phyloP scores from a whole-genome alignment of 352 stramenopile species.

The Blastocystis sp. region DNA sequence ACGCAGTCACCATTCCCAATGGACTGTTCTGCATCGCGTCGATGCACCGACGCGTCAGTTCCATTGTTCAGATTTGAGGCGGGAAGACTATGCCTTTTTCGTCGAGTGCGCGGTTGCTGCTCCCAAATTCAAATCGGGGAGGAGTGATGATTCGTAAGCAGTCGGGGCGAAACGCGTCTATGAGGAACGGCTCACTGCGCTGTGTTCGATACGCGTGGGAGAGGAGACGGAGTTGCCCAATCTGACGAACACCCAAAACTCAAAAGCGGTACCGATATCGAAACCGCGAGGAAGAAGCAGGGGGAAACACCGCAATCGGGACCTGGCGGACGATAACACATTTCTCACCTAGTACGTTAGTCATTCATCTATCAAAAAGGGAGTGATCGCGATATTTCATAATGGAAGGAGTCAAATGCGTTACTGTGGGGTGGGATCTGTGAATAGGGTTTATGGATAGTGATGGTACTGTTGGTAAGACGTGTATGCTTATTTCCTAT shows the following conservation, averaged over 20 bases:
- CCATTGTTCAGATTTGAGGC: neutral
- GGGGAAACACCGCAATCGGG: neutral
- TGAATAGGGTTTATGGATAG: slow-evolving; percentile 77
- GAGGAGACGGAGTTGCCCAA: too few relatives aligned
- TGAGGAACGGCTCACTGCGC: too few relatives aligned
- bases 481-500: slow-evolving; percentile 94
- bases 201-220: too few relatives aligned
- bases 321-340: neutral
- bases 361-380: neutral
- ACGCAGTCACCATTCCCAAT: neutral
- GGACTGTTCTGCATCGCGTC: neutral
- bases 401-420: slow-evolving; percentile 75
- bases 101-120: too few relatives aligned
- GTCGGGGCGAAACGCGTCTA: too few relatives aligned
- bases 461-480: slow-evolving; percentile 93
- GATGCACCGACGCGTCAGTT: slow-evolving; percentile 8
- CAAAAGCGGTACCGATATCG: neutral
- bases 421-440: slow-evolving; percentile 59
- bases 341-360: slow-evolving; percentile 36
- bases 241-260: too few relatives aligned
- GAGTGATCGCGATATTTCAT: neutral
- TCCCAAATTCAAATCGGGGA: too few relatives aligned
- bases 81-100: neutral
- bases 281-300: neutral
- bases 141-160: too few relatives aligned